Evolutionary conservation across 2,329 filamentous ascomycete genomes (phyloP).

Genomic region (Fusarium equiseti): DNA sequence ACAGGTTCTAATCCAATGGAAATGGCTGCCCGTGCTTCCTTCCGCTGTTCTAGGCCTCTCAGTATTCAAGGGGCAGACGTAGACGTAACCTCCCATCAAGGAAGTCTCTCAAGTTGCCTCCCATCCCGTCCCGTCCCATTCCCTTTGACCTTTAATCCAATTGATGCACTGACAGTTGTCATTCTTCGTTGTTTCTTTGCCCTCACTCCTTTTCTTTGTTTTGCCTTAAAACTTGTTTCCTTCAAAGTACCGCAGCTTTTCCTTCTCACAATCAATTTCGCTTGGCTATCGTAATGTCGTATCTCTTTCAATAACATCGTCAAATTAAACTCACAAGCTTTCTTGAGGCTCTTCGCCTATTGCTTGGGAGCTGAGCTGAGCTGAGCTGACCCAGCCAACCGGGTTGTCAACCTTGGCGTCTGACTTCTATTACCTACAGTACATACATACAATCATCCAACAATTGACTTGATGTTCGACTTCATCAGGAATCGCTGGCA

Average conservation of each 20-base stretch:
- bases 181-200: slow-evolving; percentile 6
- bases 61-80: slow-evolving; percentile 11
- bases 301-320: slow-evolving; percentile 28
- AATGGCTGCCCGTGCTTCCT: background rate
- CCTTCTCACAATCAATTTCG: background rate
- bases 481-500: slow-evolving; percentile 40
- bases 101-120: slow-evolving; percentile 3
- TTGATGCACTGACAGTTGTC: slow-evolving; percentile 33
- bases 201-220: background rate
- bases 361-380: slow-evolving; percentile 29
- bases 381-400: slow-evolving; percentile 23
- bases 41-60: background rate
- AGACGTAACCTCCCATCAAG: background rate
- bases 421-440: slow-evolving; percentile 4
- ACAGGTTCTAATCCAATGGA: background rate
- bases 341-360: slow-evolving; percentile 15
- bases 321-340: slow-evolving; percentile 6
- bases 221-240: background rate
- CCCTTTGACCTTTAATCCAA: background rate
- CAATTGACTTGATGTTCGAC: slow-evolving; percentile 33
- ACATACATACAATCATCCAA: background rate
- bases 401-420: slow-evolving; percentile 28
- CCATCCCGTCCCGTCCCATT: background rate
- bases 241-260: background rate
- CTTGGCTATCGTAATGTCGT: slow-evolving; percentile 30